Percentiles rank a stretch among this genome's conserved stretches.
Evolutionary conservation across 164 flowering plant species (phyloP).

Genomic region (Stephania japonica): DNA sequence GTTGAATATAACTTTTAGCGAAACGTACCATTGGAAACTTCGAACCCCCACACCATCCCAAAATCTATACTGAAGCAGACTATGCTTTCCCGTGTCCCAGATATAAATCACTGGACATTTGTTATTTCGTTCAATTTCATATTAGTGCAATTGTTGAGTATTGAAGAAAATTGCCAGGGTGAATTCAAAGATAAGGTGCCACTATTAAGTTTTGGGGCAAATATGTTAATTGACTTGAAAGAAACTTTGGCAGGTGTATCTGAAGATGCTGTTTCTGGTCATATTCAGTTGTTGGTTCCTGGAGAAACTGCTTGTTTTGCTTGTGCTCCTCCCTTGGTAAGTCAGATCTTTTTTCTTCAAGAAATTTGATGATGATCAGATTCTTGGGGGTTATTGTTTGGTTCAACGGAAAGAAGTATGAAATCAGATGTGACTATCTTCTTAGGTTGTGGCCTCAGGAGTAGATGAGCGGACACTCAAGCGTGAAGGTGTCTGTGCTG

Average conservation of each 20-base stretch:
- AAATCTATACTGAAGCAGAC: background rate
- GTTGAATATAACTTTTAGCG: background rate
- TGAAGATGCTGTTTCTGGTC: slow-evolving; percentile 99
- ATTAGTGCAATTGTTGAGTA: background rate
- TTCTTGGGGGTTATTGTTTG: background rate
- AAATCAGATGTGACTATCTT: slow-evolving; percentile 1
- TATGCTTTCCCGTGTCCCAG: background rate
- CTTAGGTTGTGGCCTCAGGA: slow-evolving; percentile 97
- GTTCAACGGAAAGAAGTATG: background rate
- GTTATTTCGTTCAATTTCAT: background rate
- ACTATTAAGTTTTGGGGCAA: background rate
- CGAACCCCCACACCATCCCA: background rate
- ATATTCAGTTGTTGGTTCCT: slow-evolving; percentile 87
- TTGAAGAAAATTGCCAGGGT: background rate
- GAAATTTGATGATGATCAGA: background rate
- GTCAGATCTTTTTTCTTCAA: slow-evolving; percentile 11
- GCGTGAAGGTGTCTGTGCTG: slow-evolving; percentile 99
- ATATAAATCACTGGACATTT: background rate
- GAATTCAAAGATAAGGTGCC: background rate
- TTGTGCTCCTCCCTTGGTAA: slow-evolving; percentile 99
- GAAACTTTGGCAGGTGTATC: slow-evolving; percentile 71
- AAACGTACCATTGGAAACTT: background rate
- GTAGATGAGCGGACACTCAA: slow-evolving; percentile 94
- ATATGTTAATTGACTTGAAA: background rate
- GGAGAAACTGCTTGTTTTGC: slow-evolving; percentile 99